Evolutionary conservation across 129 eudicot species (phyloP), one percentile per base, ranked within the genome.

Genomic region (Deinandra increscens): DNA sequence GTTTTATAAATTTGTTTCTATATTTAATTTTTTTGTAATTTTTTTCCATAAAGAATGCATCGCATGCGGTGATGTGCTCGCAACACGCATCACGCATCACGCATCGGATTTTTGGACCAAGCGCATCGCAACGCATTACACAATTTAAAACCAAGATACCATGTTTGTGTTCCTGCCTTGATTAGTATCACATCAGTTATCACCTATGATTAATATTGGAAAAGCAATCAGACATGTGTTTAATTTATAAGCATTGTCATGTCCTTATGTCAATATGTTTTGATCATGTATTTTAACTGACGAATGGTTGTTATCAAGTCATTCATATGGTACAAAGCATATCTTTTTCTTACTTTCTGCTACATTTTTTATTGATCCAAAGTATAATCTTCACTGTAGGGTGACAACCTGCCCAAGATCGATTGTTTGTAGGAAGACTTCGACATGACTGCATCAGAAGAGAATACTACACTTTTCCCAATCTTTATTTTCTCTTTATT

Each of bases 371-470:
- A 42, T 20, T 60, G 45, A 46, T 72, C 42, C 33, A 49, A 39
- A 43, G 36, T 26, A 63, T 59, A 13, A 9, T n/a, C 45, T 73
- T 49, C 50, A 42, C 29, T 68, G 72, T 73, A 80, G 79, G 63
- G 66, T 12, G 34, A 53, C 49, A 60, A 48, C 17, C 41, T 49
- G 46, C 75, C 65, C 37, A 65, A 58, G 53, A 33, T 38, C 36
- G 45, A 59, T 46, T 61, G 60, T 56, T 39, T 58, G 34, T n/a
- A 29, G 42, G 39, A 64, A 31, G 33, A 66, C 60, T 50, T 77
- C 69, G 45, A 62, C 34, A 91, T 91, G 97, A 94, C 87, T 51
- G 80, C 86, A 67, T 80, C 96, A 26, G 98, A 88, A 69, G 98
- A 91, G 70, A 91, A 77, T 65, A 91, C 82, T 75, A 85, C 91